A percentile compares a stretch with the other conserved stretches of the same genome.
phyloP scores from a whole-genome alignment of 768 basidiomycete genomes.

The Russula dissimulans region DNA sequence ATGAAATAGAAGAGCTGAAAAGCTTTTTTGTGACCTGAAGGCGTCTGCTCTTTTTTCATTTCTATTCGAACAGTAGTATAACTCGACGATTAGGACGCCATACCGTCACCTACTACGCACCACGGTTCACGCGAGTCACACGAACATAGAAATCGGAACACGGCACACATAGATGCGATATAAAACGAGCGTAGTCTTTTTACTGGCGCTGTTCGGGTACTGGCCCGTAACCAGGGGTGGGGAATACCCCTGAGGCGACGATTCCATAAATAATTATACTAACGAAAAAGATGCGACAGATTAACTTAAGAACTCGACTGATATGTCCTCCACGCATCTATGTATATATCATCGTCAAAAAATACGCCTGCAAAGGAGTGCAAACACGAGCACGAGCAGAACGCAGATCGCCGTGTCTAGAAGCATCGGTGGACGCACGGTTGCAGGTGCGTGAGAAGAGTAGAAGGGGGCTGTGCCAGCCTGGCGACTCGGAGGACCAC shows the following conservation, averaged over 20 bases:
- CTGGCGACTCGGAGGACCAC: background rate
- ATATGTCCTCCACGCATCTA: background rate
- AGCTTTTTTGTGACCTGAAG: no score
- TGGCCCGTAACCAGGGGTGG: background rate
- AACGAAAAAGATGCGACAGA: background rate
- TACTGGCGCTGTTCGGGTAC: no score
- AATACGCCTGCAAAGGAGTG: constrained; percentile 55
- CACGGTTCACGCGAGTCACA: no score
- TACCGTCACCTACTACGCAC: no score
- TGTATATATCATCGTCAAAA: constrained; percentile 24
- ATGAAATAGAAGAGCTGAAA: no score
- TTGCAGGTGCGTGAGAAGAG: background rate
- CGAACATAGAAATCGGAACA: no score
- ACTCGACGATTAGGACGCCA: no score
- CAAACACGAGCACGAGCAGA: constrained; percentile 57
- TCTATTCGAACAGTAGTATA: no score
- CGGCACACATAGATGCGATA: no score
- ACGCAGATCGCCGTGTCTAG: constrained; percentile 70
- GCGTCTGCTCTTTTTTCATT: no score
- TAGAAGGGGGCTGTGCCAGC: background rate
- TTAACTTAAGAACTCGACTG: background rate
- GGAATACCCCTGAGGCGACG: background rate
- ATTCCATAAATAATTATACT: background rate
- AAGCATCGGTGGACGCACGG: constrained; percentile 44
- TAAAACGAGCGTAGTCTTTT: no score